These are phyloP conservation scores for Cantharellus anzutake DNA, from an alignment of 768 basidiomycete genomes.

Conservation along the genomic window DNA sequence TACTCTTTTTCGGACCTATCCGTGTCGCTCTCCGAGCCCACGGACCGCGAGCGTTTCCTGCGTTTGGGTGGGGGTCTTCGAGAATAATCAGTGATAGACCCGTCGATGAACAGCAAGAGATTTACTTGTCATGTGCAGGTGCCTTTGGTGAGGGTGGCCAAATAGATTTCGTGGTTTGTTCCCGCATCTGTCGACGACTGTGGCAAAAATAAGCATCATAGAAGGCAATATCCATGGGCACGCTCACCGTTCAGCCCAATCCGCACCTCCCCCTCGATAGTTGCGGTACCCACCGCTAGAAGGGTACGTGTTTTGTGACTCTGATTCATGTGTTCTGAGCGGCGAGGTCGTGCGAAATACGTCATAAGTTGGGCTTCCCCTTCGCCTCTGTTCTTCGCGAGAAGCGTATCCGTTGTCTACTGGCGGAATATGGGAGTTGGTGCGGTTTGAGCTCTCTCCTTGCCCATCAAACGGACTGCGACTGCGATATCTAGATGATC, in stretches of 20 bases:
- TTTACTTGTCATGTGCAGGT: conserved; percentile 38
- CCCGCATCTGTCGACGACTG: conserved; percentile 57
- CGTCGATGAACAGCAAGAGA: conserved; percentile 6
- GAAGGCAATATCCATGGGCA: not conserved
- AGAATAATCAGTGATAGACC: conserved; percentile 17
- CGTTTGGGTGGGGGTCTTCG: conserved; percentile 39
- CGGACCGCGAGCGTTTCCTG: conserved; percentile 27
- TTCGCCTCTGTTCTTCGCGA: too few species aligned
- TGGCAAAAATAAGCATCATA: not conserved
- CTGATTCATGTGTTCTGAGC: too few species aligned
- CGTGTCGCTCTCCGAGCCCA: not conserved
- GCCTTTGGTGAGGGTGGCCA: conserved; percentile 74
- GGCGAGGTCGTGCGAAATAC: too few species aligned
- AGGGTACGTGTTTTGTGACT: too few species aligned
- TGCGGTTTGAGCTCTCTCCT: too few species aligned
- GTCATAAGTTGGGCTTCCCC: too few species aligned
- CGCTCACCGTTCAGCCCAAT: conserved; percentile 49
- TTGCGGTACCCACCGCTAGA: conserved; percentile 17
- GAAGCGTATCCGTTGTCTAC: too few species aligned
- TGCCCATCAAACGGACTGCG: too few species aligned
- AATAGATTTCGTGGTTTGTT: conserved; percentile 33
- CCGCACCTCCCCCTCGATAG: conserved; percentile 20
- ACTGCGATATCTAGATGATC: too few species aligned
- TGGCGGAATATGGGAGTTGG: too few species aligned
- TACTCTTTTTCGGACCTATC: conserved; percentile 3